Evolutionary conservation across 2,329 filamentous ascomycete genomes (phyloP).

Genomic region (Aquanectria penicillioides): DNA sequence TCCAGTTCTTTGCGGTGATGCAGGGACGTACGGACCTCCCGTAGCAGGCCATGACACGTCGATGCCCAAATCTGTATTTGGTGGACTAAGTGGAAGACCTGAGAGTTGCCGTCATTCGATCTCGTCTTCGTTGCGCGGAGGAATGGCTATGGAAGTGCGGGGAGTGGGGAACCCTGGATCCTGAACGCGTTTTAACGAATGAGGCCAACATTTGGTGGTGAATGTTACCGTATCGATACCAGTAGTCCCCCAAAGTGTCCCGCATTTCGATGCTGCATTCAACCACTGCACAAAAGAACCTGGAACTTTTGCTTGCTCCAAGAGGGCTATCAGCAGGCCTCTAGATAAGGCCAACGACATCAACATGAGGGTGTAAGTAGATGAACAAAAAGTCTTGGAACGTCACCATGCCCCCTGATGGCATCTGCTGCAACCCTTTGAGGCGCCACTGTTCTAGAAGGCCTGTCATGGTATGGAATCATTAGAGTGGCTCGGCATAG

Average conservation of each 20-base stretch:
- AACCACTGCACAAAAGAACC: neutral
- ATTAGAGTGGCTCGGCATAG: slow-evolving; percentile 1
- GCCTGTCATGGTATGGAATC: neutral
- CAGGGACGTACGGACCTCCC: neutral
- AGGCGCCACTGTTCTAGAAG: neutral
- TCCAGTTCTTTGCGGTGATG: neutral
- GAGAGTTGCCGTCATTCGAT: neutral
- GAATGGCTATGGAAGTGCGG: slow-evolving; percentile 14
- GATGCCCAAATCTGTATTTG: slow-evolving; percentile 4
- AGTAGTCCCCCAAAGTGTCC: neutral
- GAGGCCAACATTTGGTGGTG: neutral
- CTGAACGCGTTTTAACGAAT: slow-evolving; percentile 12
- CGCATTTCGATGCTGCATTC: neutral
- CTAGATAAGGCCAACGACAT: neutral
- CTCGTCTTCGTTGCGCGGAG: slow-evolving; percentile 15
- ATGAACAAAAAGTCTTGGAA: too few relatives aligned
- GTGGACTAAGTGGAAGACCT: slow-evolving; percentile 11
- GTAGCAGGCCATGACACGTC: slow-evolving; percentile 1
- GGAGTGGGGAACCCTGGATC: slow-evolving; percentile 21
- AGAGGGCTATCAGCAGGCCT: neutral
- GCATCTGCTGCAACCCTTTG: neutral
- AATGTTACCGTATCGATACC: neutral
- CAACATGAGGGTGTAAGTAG: neutral
- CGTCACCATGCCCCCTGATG: too few relatives aligned
- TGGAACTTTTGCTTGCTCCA: slow-evolving; percentile 12